Evolutionary conservation across 2,329 filamentous ascomycete genomes (phyloP), one percentile per base, ranked within the genome.

Genomic region (Dactylonectria estremocensis): DNA sequence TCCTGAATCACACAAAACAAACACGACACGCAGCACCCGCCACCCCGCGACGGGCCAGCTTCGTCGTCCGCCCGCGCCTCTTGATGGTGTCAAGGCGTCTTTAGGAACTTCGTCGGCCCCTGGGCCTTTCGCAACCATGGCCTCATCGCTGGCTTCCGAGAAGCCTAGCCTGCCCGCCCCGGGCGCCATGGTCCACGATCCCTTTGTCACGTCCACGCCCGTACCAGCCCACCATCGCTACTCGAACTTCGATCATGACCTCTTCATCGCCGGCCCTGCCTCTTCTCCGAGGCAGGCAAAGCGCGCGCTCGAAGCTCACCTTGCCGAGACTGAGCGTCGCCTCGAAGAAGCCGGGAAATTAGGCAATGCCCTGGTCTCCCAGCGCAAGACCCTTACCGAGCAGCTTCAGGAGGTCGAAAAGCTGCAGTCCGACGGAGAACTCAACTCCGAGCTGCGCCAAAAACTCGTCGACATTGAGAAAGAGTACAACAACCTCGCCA

Each of bases 401-500:
- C 91, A 93, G 72, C 83, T 99, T 65, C 91, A 91, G 74, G 95
- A 98, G 77, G 91, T 99, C 3, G 93, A 97, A 75, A 90, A 91
- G 77, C 86, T 93, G 67, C 87, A 94, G 76, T 86, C 89, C 50
- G 93, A 96, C 73, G 90, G 89, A 24, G 93, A 97, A 69, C 90
- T 98, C 58, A 91, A 92, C 0, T 90, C 93, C 3, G 95, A 97
- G 72, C 84, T 99, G 75, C 93, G 93, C 67, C 89, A 92, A 76
- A 95, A 93, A 81, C 87, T 99, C 60, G 87, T 90, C 14, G 95
- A 97, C 70, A 90, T 99, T 67, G 96, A 99, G 80, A 93, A 90
- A 80, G 96, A 99, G 77, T 98, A 97, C 83, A 95, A 97, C 79
- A 95, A 98, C 78, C 91, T 98, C 53, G 95, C 95, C 13, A 89